Evolutionary conservation across 148 eudicot genomes (phyloP).

Genomic region (Nepenthes mirabilis): DNA sequence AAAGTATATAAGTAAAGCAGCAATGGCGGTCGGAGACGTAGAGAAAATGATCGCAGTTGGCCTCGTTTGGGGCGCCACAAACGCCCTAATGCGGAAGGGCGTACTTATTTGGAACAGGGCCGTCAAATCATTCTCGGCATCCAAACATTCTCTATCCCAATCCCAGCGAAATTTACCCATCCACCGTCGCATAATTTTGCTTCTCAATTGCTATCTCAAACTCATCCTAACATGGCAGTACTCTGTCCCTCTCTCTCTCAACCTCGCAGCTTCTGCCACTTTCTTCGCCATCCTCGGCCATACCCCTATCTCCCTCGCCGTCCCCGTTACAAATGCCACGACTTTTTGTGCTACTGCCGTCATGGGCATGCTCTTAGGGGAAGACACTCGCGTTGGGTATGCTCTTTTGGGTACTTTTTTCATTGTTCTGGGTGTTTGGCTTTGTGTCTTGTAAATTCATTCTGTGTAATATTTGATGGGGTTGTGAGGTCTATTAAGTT

Average conservation of each 20-base stretch:
- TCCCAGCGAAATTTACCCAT: background rate
- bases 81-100: conserved; percentile 64
- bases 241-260: conserved; percentile 57
- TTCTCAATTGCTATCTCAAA: conserved; percentile 39
- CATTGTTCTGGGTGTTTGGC: conserved; percentile 56
- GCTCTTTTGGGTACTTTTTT: conserved; percentile 61
- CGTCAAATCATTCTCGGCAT: conserved; percentile 17
- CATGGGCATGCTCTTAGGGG: conserved; percentile 49
- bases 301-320: background rate
- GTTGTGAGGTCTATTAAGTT: background rate
- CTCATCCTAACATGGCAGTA: conserved; percentile 65
- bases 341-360: conserved; percentile 82
- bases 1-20: background rate
- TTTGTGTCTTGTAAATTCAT: conserved; percentile 36
- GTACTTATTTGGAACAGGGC: conserved; percentile 51
- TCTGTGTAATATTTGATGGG: background rate
- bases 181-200: conserved; percentile 10
- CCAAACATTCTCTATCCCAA: conserved; percentile 10
- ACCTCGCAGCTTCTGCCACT: conserved; percentile 69
- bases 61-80: conserved; percentile 78
- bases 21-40: conserved; percentile 31
- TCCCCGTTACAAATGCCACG: conserved; percentile 47
- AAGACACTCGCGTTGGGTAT: conserved; percentile 31
- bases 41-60: conserved; percentile 83
- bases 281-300: conserved; percentile 12